Conservation (phyloP, 1,284 basidiomycete genomes). For the Cryptococcus neoformans region DNA sequence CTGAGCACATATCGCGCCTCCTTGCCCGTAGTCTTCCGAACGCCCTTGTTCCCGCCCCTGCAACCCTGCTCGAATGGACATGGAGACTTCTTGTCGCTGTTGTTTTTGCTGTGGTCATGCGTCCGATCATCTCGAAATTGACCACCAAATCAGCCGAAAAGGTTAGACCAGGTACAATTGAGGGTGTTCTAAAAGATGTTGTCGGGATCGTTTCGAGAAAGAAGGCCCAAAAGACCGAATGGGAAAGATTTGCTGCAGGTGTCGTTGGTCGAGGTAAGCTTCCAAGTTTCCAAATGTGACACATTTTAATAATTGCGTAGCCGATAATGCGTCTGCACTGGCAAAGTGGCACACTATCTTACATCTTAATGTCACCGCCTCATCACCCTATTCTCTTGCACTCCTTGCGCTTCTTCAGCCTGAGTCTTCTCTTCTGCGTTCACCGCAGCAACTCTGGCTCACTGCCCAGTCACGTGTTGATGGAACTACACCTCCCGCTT, state of each 20-base stretch:
- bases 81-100: constrained; percentile 35
- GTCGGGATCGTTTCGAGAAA: neutral
- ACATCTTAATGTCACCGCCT: constrained; percentile 25
- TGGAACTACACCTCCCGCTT: constrained; percentile 21
- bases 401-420: constrained; percentile 38
- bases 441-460: constrained; percentile 30
- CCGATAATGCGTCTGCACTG: constrained; percentile 8
- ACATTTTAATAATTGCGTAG: constrained; percentile 11
- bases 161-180: neutral
- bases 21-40: constrained; percentile 28
- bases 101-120: constrained; percentile 25
- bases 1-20: constrained; percentile 40
- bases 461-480: constrained; percentile 27
- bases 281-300: neutral
- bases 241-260: constrained; percentile 28
- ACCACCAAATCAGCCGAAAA: constrained; percentile 6
- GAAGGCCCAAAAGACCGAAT: constrained; percentile 15
- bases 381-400: constrained; percentile 34
- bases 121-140: constrained; percentile 24
- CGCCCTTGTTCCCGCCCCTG: constrained; percentile 24
- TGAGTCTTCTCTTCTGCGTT: constrained; percentile 14
- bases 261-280: constrained; percentile 31
- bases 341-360: constrained; percentile 27
- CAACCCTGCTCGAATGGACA: constrained; percentile 38
- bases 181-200: constrained; percentile 1